phyloP scores from a whole-genome alignment of 73 alveolate genomes.

The Blepharisma stoltei region DNA sequence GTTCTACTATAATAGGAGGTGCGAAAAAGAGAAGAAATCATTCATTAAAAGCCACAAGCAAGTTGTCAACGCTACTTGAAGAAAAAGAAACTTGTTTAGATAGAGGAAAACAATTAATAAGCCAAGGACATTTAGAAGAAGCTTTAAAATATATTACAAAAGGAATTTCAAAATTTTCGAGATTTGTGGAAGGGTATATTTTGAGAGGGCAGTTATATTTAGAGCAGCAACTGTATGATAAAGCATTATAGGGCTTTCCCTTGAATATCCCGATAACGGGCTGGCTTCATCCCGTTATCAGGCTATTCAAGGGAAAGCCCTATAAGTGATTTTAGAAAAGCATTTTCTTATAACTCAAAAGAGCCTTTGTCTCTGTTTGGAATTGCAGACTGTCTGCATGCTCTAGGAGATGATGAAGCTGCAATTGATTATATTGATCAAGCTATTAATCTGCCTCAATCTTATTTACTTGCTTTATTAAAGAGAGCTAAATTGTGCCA shows the following conservation, averaged over 20 bases:
- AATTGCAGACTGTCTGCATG: background rate
- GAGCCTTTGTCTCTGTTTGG: background rate
- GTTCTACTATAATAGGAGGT: no score
- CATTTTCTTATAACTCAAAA: background rate
- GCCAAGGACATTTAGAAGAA: no score
- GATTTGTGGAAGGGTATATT: background rate
- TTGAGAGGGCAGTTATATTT: constrained; percentile 2
- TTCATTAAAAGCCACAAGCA: no score
- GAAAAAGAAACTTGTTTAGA: no score
- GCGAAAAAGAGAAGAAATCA: no score
- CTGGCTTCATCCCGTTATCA: no score
- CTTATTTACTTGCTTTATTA: background rate
- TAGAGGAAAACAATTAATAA: no score
- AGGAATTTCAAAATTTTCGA: constrained; percentile 3
- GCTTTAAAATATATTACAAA: background rate
- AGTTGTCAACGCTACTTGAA: no score
- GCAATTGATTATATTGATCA: background rate
- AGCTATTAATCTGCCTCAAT: background rate
- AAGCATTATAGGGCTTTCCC: constrained; percentile 9
- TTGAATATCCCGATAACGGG: no score
- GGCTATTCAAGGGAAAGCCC: no score
- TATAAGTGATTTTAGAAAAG: constrained; percentile 12
- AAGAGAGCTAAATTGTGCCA: background rate
- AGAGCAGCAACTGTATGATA: background rate
- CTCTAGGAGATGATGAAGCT: background rate